These are phyloP conservation scores for Didymella pomorum DNA, from an alignment of 2,329 filamentous ascomycete genomes.

Conservation along the genomic window DNA sequence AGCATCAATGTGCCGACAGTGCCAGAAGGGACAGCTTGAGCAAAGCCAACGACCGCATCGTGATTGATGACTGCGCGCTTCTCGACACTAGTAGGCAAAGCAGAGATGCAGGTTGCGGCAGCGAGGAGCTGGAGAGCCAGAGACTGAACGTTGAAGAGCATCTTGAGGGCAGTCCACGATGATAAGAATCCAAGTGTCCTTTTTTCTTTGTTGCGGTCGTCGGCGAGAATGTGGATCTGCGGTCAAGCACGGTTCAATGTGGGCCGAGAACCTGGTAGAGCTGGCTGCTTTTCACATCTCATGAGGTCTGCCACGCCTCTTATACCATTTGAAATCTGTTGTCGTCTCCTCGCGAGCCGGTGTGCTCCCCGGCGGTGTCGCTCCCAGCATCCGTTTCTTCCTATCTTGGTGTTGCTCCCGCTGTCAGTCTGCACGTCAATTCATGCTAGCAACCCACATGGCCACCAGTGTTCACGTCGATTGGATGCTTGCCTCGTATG, in stretches of 20 bases:
- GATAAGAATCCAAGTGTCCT: neutral
- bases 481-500: conserved; percentile 2
- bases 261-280: neutral
- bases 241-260: conserved; percentile 1
- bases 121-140: conserved; percentile 37
- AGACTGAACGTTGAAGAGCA: conserved; percentile 34
- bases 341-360: neutral
- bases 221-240: conserved; percentile 2
- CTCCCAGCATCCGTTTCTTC: neutral
- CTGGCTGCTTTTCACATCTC: conserved; percentile 1
- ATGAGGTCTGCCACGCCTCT: conserved; percentile 3
- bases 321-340: conserved; percentile 3
- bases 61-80: conserved; percentile 55
- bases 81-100: conserved; percentile 38
- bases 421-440: conserved; percentile 11
- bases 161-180: conserved; percentile 17
- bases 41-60: conserved; percentile 62
- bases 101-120: conserved; percentile 30
- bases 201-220: neutral
- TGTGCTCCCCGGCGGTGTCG: neutral
- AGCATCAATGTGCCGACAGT: conserved; percentile 59
- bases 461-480: neutral
- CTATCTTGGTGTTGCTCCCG: conserved; percentile 9
- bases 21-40: conserved; percentile 60
- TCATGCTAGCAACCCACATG: conserved; percentile 12